Evolutionary conservation across 805 yeast species (phyloP).

Genomic region (Blastobotrys terrestris): DNA sequence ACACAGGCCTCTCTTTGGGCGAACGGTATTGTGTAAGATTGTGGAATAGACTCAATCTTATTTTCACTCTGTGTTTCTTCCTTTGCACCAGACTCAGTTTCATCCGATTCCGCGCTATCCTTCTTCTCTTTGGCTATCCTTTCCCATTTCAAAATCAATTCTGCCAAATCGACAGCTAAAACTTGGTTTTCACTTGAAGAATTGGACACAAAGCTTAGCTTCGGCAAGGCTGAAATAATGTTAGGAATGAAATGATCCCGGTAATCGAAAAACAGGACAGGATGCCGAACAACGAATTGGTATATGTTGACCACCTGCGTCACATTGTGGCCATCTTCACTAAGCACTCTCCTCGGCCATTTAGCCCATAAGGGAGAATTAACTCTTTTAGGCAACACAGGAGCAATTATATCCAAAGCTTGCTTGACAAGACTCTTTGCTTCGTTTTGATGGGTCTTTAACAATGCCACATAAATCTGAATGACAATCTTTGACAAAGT

Average conservation of each 20-base stretch:
- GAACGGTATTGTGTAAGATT: slow-evolving; percentile 57
- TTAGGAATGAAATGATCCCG: slow-evolving; percentile 86
- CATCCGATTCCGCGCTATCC: slow-evolving; percentile 25
- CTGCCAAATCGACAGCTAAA: slow-evolving; percentile 85
- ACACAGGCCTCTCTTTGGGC: slow-evolving; percentile 84
- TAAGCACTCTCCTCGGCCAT: slow-evolving; percentile 88
- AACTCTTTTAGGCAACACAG: slow-evolving; percentile 69
- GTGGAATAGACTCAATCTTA: slow-evolving; percentile 34
- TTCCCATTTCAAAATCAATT: slow-evolving; percentile 83
- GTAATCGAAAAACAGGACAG: slow-evolving; percentile 76
- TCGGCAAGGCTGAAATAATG: slow-evolving; percentile 88
- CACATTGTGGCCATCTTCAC: slow-evolving; percentile 84
- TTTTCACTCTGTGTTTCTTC: slow-evolving; percentile 21
- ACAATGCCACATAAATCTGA: slow-evolving; percentile 84
- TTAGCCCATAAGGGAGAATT: slow-evolving; percentile 70
- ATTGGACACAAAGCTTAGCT: slow-evolving; percentile 69
- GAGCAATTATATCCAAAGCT: slow-evolving; percentile 83
- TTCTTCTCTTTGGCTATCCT: slow-evolving; percentile 29
- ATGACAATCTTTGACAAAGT: slow-evolving; percentile 85
- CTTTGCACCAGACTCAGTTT: slow-evolving; percentile 13
- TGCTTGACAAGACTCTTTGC: slow-evolving; percentile 77
- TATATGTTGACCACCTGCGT: slow-evolving; percentile 82
- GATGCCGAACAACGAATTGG: slow-evolving; percentile 80
- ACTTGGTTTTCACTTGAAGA: slow-evolving; percentile 76
- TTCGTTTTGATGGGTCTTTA: slow-evolving; percentile 80